These are phyloP conservation scores for Naumovozyma dairenensis DNA, from an alignment of 805 yeast species.

Conservation along the genomic window DNA sequence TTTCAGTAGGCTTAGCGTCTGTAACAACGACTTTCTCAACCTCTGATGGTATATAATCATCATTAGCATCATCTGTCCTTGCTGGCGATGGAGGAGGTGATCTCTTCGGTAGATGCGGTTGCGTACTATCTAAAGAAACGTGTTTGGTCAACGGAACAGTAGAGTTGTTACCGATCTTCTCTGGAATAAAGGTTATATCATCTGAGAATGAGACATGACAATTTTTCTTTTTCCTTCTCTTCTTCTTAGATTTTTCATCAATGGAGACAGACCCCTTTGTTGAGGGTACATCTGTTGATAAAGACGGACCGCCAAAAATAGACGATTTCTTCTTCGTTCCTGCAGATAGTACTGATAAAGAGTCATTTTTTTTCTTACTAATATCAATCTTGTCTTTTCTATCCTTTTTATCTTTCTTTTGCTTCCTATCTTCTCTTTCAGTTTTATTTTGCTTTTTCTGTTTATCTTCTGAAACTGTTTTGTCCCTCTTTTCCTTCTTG, in stretches of 20 bases:
- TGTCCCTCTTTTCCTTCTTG: slow-evolving; percentile 4
- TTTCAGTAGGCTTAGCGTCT: no score
- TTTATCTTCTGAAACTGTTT: slow-evolving; percentile 3
- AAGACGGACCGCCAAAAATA: slow-evolving; percentile 21
- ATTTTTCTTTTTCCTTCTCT: slow-evolving; percentile 1
- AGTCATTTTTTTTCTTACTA: slow-evolving; percentile 1
- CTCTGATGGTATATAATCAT: no score
- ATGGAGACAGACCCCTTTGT: slow-evolving; percentile 12
- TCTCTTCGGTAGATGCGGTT: not conserved
- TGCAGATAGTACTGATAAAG: not conserved
- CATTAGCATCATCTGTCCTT: slow-evolving; percentile 5
- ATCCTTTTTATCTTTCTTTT: slow-evolving; percentile 1
- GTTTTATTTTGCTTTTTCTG: slow-evolving; percentile 1
- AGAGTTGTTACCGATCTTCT: not conserved
- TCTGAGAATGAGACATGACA: slow-evolving; percentile 20
- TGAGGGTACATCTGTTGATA: slow-evolving; percentile 3
- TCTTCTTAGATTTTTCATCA: slow-evolving; percentile 6
- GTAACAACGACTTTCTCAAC: no score
- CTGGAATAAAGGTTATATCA: slow-evolving; percentile 9
- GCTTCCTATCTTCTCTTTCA: slow-evolving; percentile 4
- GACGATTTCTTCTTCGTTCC: slow-evolving; percentile 27
- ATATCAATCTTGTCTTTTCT: slow-evolving; percentile 1
- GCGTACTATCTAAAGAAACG: no score
- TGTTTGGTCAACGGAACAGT: no score
- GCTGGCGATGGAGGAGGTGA: slow-evolving; percentile 1